Conservation (phyloP, 495 filamentous ascomycete species). For the Letharia columbiana region DNA sequence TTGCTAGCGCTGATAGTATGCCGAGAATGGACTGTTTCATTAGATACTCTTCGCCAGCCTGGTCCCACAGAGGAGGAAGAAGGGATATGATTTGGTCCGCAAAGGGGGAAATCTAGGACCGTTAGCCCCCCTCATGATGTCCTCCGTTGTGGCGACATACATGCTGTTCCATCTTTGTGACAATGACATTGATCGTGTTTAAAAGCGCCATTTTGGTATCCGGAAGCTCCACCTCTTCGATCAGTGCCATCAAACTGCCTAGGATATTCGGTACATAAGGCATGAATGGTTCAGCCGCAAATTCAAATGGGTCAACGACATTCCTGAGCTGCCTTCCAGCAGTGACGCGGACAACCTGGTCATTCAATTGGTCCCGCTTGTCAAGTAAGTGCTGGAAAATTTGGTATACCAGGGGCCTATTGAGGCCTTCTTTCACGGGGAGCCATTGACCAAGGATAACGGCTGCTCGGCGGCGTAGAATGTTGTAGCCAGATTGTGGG, state of each 20-base stretch:
- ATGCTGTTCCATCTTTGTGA: conserved; percentile 67
- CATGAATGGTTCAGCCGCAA: conserved; percentile 57
- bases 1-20: conserved; percentile 67
- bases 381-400: conserved; percentile 86
- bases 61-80: conserved; percentile 78
- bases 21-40: conserved; percentile 90
- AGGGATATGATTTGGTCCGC: conserved; percentile 71
- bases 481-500: conserved; percentile 64
- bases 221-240: conserved; percentile 69
- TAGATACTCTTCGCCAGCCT: conserved; percentile 67
- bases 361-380: conserved; percentile 67
- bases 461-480: conserved; percentile 80
- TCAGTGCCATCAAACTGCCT: conserved; percentile 58
- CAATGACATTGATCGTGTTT: conserved; percentile 70
- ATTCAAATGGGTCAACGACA: conserved; percentile 77
- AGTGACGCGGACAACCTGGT: conserved; percentile 85
- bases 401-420: conserved; percentile 67
- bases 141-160: conserved; percentile 35
- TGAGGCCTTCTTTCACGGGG: conserved; percentile 56
- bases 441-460: conserved; percentile 89
- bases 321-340: conserved; percentile 74
- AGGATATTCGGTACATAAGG: conserved; percentile 66
- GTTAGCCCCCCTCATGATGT: background rate
- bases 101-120: conserved; percentile 51
- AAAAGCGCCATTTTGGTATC: conserved; percentile 84